A percentile compares a stretch with the other conserved stretches of the same genome.
Conservation (phyloP, 371 early-diverging fungal genomes). For the Apophysomyces variabilis region DNA sequence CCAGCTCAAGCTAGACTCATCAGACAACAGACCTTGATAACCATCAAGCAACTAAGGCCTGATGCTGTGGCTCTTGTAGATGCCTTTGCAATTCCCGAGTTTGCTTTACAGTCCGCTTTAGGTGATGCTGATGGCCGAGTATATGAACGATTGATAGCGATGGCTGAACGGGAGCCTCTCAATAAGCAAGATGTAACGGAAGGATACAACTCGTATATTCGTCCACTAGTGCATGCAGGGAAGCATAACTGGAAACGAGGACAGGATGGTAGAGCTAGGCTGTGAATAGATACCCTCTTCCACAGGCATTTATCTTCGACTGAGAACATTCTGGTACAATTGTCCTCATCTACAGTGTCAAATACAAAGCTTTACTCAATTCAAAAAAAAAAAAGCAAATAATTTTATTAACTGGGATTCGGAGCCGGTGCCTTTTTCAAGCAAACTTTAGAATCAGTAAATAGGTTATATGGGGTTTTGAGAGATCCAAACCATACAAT, state of each 20-base stretch:
- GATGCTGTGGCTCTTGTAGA: constrained; percentile 77
- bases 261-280: constrained; percentile 39
- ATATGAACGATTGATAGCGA: constrained; percentile 70
- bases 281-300: constrained; percentile 23
- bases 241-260: constrained; percentile 38
- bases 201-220: constrained; percentile 60
- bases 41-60: constrained; percentile 64
- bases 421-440: too few species aligned
- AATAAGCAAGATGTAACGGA: constrained; percentile 54
- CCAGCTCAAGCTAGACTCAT: constrained; percentile 53
- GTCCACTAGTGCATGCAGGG: constrained; percentile 53
- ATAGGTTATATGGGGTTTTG: too few species aligned
- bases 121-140: constrained; percentile 73
- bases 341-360: too few species aligned
- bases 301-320: too few species aligned
- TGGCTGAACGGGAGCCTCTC: constrained; percentile 73
- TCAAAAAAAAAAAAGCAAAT: too few species aligned
- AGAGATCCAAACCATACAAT: too few species aligned
- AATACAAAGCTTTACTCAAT: too few species aligned
- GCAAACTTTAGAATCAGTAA: too few species aligned
- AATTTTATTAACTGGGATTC: too few species aligned
- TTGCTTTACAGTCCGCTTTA: constrained; percentile 70
- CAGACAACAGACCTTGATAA: constrained; percentile 45
- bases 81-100: constrained; percentile 74
- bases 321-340: too few species aligned